Conservation (phyloP, 2,329 filamentous ascomycete genomes). For the Cladobotryum mycophilum region DNA sequence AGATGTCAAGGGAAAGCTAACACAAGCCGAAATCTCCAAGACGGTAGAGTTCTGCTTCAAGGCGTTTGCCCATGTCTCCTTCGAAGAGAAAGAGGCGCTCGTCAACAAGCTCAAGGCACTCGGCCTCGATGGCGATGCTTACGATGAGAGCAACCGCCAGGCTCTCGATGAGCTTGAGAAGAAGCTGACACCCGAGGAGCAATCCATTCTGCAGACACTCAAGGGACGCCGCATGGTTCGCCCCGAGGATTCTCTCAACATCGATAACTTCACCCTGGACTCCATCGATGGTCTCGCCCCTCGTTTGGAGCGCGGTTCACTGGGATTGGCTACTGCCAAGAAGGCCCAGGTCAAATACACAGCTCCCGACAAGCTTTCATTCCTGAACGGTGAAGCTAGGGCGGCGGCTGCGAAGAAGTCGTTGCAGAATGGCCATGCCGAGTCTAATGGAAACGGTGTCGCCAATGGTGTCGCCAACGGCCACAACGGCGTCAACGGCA, state of each 20-base stretch:
- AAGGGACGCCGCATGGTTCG: conserved; percentile 26
- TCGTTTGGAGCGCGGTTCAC: too few species aligned
- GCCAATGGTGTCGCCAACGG: too few species aligned
- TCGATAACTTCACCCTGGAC: conserved; percentile 27
- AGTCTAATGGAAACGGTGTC: too few species aligned
- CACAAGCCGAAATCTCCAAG: conserved; percentile 25
- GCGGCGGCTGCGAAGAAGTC: too few species aligned
- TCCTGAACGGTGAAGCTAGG: too few species aligned
- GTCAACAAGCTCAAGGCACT: conserved; percentile 12
- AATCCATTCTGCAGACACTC: conserved; percentile 21
- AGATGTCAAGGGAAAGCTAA: conserved; percentile 18
- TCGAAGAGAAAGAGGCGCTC: conserved; percentile 12
- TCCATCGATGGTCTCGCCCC: conserved; percentile 18
- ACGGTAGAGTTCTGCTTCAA: conserved; percentile 27
- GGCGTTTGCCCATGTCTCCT: conserved; percentile 21
- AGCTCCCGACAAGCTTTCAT: too few species aligned
- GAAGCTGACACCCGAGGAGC: conserved; percentile 18
- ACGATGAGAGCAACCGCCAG: not conserved
- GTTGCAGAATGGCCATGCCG: too few species aligned
- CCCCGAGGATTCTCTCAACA: conserved; percentile 24
- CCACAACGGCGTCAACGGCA: too few species aligned
- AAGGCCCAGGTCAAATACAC: too few species aligned
- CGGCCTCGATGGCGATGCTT: not conserved
- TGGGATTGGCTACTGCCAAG: too few species aligned
- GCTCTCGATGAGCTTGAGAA: conserved; percentile 9